Evolutionary conservation across 495 filamentous ascomycete genomes (phyloP).

Genomic region (Podospora conica): DNA sequence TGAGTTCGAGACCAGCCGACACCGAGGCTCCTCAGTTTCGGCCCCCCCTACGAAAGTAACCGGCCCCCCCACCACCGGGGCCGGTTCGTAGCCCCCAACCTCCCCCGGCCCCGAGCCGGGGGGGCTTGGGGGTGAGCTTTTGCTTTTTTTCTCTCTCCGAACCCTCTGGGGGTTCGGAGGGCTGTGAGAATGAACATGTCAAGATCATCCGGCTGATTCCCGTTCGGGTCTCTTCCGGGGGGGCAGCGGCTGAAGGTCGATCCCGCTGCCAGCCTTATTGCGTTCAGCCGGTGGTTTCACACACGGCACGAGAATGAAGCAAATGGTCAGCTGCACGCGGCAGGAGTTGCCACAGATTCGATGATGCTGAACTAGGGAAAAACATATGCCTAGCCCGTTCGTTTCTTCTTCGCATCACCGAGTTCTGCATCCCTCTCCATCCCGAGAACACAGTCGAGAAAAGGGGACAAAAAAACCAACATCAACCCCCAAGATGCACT

Average conservation of each 20-base stretch:
- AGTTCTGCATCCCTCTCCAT: background rate
- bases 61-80: background rate
- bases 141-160: background rate
- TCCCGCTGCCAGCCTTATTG: background rate
- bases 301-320: background rate
- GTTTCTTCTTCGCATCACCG: background rate
- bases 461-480: background rate
- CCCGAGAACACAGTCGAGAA: background rate
- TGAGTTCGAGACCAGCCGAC: background rate
- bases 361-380: background rate
- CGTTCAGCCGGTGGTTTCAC: background rate
- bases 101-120: background rate
- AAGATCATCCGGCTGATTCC: background rate
- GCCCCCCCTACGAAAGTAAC: too few relatives aligned
- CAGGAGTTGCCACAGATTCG: background rate
- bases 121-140: background rate
- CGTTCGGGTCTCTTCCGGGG: background rate
- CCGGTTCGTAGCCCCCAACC: background rate
- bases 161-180: too few relatives aligned
- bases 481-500: background rate
- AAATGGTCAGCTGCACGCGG: background rate
- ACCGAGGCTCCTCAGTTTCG: too few relatives aligned
- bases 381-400: too few relatives aligned
- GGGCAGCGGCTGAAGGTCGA: background rate
- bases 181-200: background rate